Conservation (phyloP, 768 basidiomycete species). For the Cyathus striatus region DNA sequence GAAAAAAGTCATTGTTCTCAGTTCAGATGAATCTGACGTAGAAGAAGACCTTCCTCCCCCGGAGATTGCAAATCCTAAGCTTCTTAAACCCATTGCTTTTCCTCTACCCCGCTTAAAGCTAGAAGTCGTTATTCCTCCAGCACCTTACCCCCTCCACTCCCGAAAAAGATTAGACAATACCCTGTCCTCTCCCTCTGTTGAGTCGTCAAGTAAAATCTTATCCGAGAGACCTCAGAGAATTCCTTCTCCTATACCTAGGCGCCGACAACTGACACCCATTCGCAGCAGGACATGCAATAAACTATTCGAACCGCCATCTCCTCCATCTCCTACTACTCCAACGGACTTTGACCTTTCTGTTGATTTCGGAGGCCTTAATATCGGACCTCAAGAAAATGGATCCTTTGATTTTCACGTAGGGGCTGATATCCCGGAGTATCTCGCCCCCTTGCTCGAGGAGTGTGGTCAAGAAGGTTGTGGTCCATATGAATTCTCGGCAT, state of each 20-base stretch:
- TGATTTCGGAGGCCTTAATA: slow-evolving; percentile 39
- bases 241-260: slow-evolving; percentile 31
- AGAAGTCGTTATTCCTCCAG: slow-evolving; percentile 38
- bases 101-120: slow-evolving; percentile 16
- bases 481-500: slow-evolving; percentile 75
- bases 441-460: slow-evolving; percentile 62
- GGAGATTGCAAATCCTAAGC: slow-evolving; percentile 3
- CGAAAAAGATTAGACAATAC: not conserved
- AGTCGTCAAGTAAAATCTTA: not conserved
- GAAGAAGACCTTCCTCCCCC: slow-evolving; percentile 10
- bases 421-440: slow-evolving; percentile 43
- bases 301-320: slow-evolving; percentile 39
- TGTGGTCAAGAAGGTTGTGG: slow-evolving; percentile 59
- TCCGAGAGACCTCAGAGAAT: slow-evolving; percentile 12
- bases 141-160: slow-evolving; percentile 20
- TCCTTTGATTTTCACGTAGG: too few species aligned
- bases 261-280: slow-evolving; percentile 70
- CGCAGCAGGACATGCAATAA: slow-evolving; percentile 34
- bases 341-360: slow-evolving; percentile 50
- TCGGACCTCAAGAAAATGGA: too few species aligned
- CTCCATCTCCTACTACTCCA: slow-evolving; percentile 52
- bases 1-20: slow-evolving; percentile 24
- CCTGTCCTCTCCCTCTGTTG: not conserved
- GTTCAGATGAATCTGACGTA: slow-evolving; percentile 48
- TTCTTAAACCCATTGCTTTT: slow-evolving; percentile 3